A percentile compares a stretch with the other conserved stretches of the same genome.
These are phyloP conservation scores for Raffaelea arxii DNA, from an alignment of 2,329 filamentous ascomycete species.

Conservation along the genomic window DNA sequence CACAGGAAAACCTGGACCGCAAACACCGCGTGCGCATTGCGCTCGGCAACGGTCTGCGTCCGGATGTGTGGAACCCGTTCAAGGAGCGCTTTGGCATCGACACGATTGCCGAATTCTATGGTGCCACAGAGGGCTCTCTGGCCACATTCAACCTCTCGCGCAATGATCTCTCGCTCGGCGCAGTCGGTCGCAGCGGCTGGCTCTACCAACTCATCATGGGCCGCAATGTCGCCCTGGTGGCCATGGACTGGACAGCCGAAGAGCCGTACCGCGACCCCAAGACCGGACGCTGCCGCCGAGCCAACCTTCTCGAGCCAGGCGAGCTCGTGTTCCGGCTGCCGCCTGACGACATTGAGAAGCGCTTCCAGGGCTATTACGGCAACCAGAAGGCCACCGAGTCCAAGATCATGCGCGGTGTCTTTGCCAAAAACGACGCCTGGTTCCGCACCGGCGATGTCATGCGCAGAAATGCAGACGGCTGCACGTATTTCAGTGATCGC, in stretches of 20 bases:
- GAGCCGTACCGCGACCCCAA: conserved; percentile 55
- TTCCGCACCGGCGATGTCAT: conserved; percentile 80
- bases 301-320: conserved; percentile 53
- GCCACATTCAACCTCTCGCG: conserved; percentile 63
- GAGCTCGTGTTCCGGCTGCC: conserved; percentile 70
- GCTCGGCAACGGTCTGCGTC: conserved; percentile 77
- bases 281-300: conserved; percentile 58
- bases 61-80: conserved; percentile 78
- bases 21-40: conserved; percentile 64
- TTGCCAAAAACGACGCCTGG: conserved; percentile 67
- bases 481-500: conserved; percentile 71
- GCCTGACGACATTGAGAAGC: conserved; percentile 45
- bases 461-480: conserved; percentile 58
- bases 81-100: conserved; percentile 71
- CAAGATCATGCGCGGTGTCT: conserved; percentile 67
- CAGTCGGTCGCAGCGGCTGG: conserved; percentile 63
- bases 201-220: conserved; percentile 48
- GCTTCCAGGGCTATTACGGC: conserved; percentile 76
- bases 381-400: conserved; percentile 59
- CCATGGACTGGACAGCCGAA: conserved; percentile 63
- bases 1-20: conserved; percentile 59
- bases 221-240: conserved; percentile 46
- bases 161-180: conserved; percentile 66
- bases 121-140: conserved; percentile 61
- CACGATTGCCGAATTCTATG: conserved; percentile 71